phyloP scores from a whole-genome alignment of 345 rosid species.

The Iberis pinnata region DNA sequence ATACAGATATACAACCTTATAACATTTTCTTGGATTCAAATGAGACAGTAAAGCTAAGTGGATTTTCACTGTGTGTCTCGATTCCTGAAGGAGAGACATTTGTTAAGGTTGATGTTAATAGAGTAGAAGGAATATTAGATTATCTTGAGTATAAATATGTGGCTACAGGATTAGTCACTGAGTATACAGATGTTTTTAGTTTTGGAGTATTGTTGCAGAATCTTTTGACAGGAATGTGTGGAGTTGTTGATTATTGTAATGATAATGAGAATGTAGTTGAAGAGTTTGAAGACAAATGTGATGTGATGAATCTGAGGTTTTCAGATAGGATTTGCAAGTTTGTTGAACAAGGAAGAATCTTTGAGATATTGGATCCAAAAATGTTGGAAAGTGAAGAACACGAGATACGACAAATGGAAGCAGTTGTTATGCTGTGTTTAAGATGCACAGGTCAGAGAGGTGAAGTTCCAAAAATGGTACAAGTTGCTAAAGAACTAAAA shows the following conservation, averaged over 20 bases:
- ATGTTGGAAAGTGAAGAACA: constrained; percentile 11
- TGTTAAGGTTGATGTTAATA: constrained; percentile 25
- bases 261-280: constrained; percentile 23
- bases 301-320: constrained; percentile 21
- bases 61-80: constrained; percentile 19
- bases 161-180: constrained; percentile 10
- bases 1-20: constrained; percentile 24
- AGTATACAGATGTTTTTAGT: constrained; percentile 22
- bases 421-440: constrained; percentile 15
- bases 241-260: constrained; percentile 16
- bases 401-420: not conserved
- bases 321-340: constrained; percentile 19
- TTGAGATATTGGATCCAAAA: constrained; percentile 19
- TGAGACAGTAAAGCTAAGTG: constrained; percentile 22
- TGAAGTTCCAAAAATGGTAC: constrained; percentile 29
- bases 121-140: constrained; percentile 25
- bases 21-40: constrained; percentile 23
- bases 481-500: constrained; percentile 26
- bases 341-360: constrained; percentile 16
- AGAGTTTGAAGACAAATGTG: constrained; percentile 3
- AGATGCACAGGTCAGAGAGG: constrained; percentile 29
- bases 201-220: constrained; percentile 27
- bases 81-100: constrained; percentile 28
- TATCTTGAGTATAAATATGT: constrained; percentile 21
- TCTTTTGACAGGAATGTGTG: constrained; percentile 1